Conservation (phyloP, 176 grass and related monocot genomes). For the Aegilops bicornis region DNA sequence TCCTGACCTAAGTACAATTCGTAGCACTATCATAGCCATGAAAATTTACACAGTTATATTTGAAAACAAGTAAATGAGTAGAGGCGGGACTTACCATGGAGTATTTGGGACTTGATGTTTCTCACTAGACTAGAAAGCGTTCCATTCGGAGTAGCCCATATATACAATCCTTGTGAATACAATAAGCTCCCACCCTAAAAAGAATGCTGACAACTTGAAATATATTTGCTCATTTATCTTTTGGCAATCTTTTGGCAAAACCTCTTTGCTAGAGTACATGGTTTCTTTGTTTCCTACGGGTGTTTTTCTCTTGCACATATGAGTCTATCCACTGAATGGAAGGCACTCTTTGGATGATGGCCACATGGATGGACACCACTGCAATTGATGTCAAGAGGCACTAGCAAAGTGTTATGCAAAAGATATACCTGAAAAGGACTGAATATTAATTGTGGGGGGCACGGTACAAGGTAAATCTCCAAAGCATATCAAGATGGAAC, state of each 20-base stretch:
- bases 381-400: slow-evolving; percentile 19
- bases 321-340: background rate
- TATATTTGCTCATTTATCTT: no score
- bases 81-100: background rate
- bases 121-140: background rate
- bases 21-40: background rate
- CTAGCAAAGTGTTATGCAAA: slow-evolving; percentile 22
- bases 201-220: background rate
- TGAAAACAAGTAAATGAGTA: background rate
- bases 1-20: background rate
- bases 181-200: background rate
- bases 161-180: background rate
- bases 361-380: slow-evolving; percentile 28
- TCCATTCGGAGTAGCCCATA: background rate
- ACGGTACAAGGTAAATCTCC: slow-evolving; percentile 35
- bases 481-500: slow-evolving; percentile 32
- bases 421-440: slow-evolving; percentile 20
- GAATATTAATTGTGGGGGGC: slow-evolving; percentile 21
- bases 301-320: background rate
- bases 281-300: background rate
- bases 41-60: background rate
- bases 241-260: no score
- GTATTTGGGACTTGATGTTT: background rate
- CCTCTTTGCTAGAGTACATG: background rate
- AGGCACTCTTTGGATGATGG: slow-evolving; percentile 29